Base-by-base conservation (phyloP, 2,329 filamentous ascomycete genomes). In the Ascosphaera acerosa region DNA sequence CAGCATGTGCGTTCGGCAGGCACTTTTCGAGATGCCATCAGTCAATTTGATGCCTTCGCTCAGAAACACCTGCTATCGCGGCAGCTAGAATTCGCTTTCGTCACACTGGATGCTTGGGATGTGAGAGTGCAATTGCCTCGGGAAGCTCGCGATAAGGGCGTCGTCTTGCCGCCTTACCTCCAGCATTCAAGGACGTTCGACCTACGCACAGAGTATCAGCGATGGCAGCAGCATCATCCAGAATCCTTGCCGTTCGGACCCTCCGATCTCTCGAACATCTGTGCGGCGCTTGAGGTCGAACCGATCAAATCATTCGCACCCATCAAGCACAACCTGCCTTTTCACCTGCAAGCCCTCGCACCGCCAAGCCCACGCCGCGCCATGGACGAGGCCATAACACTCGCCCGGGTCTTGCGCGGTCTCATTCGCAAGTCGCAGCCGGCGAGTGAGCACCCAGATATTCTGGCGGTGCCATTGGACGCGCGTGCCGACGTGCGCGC, bases 141-240 rank as follows among this genome's bases (percentile, higher is more conserved):
- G 39, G 87, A 97, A 60, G 87, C 87, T 48, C 78, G 87, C 45
- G 87, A 97, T 60, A 97, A 97, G 64, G 76, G 82, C 41, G 87
- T 94, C 26, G 87, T 94, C 32, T 68, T 97, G 20, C 87, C 87
- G 15, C 76, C 84, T 6, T 97, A 97, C 53, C 67, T 97, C 36
- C 87, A 97, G 59, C 87, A 97, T 60, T 92, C 87, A 23, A 74
- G 87, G 37, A 91, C 84, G 35, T 97, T 94, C 50, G 87, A 94
- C 50, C 67, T 97, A 35, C 76, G 87, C 39, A 90, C 81, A 45
- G 87, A 97, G 57, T 97, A 97, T 52, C 82, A 92, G 58, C 70
- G 82, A 50, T 97, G 87, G 82, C 87, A 94, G 56, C 80, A 89
- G 46, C 84, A 94, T 53, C 87, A 97, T 48, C 87, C 87, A 23